phyloP scores from a whole-genome alignment of 257 asterid species.

The Salvia rosmarinus region DNA sequence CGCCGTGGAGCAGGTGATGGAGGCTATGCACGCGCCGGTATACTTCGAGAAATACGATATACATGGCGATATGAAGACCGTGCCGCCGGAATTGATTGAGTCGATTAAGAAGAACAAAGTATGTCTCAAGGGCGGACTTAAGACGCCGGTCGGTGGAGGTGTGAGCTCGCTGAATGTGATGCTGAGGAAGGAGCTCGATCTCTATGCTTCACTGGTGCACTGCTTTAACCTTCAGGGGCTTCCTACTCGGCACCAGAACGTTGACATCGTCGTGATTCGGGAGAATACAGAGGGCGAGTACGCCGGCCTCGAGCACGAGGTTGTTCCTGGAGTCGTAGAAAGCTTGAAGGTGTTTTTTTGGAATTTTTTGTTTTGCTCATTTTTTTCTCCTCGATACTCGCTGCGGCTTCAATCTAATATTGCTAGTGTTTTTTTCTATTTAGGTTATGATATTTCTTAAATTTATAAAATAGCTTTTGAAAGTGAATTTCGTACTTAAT shows the following conservation, averaged over 20 bases:
- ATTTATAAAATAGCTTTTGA: neutral
- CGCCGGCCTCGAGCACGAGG: conserved; percentile 98
- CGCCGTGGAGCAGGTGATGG: conserved; percentile 97
- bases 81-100: conserved; percentile 73
- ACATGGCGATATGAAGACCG: conserved; percentile 84
- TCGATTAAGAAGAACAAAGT: conserved; percentile 88
- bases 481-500: neutral
- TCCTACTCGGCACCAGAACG: conserved; percentile 82
- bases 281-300: conserved; percentile 98
- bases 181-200: conserved; percentile 91
- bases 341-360: conserved; percentile 79
- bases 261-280: conserved; percentile 88
- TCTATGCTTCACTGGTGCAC: conserved; percentile 89
- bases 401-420: conserved; percentile 1
- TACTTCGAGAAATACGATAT: conserved; percentile 78
- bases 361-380: conserved; percentile 13
- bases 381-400: neutral
- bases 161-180: conserved; percentile 85
- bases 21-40: conserved; percentile 95
- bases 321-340: conserved; percentile 97
- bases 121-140: conserved; percentile 86
- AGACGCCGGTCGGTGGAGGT: conserved; percentile 96
- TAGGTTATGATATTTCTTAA: neutral
- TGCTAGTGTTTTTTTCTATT: neutral
- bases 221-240: conserved; percentile 85